Evolutionary conservation across 805 yeast genomes (phyloP).

Genomic region (Ogataea pilisensis): DNA sequence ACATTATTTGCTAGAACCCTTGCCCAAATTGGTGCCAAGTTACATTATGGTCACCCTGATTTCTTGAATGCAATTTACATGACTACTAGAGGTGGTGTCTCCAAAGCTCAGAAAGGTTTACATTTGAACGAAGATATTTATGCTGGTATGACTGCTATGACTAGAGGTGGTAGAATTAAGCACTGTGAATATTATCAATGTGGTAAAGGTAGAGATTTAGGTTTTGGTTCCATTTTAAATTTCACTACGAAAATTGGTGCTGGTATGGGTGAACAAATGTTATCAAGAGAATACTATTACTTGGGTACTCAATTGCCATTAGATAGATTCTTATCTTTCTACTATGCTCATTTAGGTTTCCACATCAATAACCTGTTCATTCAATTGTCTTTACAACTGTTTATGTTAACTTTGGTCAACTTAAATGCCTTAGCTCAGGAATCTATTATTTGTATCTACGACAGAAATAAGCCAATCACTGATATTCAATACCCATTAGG

Average conservation of each 20-base stretch:
- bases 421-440: conserved; percentile 72
- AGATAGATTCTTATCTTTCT: conserved; percentile 86
- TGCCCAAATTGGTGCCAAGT: conserved; percentile 90
- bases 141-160: conserved; percentile 88
- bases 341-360: conserved; percentile 96
- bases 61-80: conserved; percentile 84
- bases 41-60: conserved; percentile 97
- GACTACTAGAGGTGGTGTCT: conserved; percentile 94
- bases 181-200: conserved; percentile 96
- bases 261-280: conserved; percentile 96
- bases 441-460: conserved; percentile 62
- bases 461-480: conserved; percentile 61
- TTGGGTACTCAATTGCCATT: conserved; percentile 86
- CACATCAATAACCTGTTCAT: conserved; percentile 81
- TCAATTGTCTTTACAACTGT: conserved; percentile 68
- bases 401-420: conserved; percentile 66
- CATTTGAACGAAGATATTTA: conserved; percentile 93
- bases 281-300: conserved; percentile 88
- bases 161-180: conserved; percentile 90
- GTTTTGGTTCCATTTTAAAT: conserved; percentile 86
- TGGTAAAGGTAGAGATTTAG: conserved; percentile 94
- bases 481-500: conserved; percentile 65
- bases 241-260: conserved; percentile 96
- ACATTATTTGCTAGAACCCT: conserved; percentile 90
- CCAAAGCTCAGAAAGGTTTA: conserved; percentile 90